Evolutionary conservation across 208 protist genomes (phyloP).

Genomic region (Leishmania arabica): DNA sequence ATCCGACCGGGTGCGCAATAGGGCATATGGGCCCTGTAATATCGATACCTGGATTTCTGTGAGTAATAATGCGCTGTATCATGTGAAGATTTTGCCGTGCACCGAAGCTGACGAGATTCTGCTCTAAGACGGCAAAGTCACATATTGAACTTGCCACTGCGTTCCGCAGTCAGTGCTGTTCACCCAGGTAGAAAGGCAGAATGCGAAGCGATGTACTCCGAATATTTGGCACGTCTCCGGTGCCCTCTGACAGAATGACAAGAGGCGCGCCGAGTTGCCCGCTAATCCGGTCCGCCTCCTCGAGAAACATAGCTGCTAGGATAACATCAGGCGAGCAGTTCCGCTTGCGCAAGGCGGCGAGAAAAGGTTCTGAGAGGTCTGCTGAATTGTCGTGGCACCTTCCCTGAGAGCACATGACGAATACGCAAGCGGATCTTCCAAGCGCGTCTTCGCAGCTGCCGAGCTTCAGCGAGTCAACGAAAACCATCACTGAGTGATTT

Average conservation of each 20-base stretch:
- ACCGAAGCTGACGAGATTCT: not conserved
- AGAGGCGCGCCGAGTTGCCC: conserved; percentile 1
- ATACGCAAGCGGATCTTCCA: not conserved
- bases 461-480: not conserved
- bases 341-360: not conserved
- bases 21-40: conserved; percentile 29
- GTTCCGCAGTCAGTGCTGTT: not conserved
- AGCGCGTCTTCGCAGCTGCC: conserved; percentile 4
- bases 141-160: not conserved
- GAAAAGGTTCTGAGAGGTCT: not conserved
- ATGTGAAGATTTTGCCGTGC: conserved; percentile 3
- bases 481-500: conserved; percentile 5
- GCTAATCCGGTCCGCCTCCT: not conserved
- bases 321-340: conserved; percentile 6
- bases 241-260: conserved; percentile 3
- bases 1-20: conserved; percentile 49
- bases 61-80: conserved; percentile 39
- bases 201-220: not conserved
- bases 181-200: not conserved
- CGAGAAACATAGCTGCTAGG: conserved; percentile 1
- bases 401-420: not conserved
- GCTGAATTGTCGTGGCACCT: not conserved
- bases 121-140: not conserved
- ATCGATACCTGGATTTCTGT: conserved; percentile 46
- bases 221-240: not conserved